Base-by-base conservation (phyloP, 768 basidiomycete genomes). In the Xerocomus potaroensis region DNA sequence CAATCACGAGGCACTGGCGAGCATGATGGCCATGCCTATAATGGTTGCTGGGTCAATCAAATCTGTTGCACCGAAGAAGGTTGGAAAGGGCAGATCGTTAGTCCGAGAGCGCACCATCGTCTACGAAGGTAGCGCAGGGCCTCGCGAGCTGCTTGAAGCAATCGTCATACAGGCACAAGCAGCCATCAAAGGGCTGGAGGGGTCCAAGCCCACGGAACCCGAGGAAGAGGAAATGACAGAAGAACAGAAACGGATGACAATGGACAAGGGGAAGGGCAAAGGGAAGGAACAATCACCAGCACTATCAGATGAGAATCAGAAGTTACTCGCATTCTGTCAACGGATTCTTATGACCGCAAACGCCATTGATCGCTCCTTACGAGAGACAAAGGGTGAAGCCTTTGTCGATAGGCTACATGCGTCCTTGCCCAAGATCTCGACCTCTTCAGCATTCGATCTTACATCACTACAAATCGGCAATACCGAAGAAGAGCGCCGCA, bases 21-120 rank as follows among this genome's bases (percentile, higher is more conserved):
- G 87, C 50, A 93, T 94, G 87, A 90, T 95, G 81, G 91, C 90
- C 2, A 95, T 94, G 91, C 91, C 92, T 6, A 91, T 90, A 61
- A 93, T 93, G 91, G 81, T 83, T n/a, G 78, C 81, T 16, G 72
- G 76, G 5, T 84, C 84, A 16, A 76, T 81, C 42, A 86, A 85
- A 61, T 70, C 75, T 6, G 69, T 81, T n/a, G 71, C 72, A 4
- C 70, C 79, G n/a, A 83, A 78, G 71, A 79, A 74, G 56, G 59
- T 69, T 18, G 58, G 68, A 4, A 72, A 67, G 42, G 65, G 69
- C 38, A 72, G 70, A 50, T 66, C 75, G 14, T 71, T 76, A 8
- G 78, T 84, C 48, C 80, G 91, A 24, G 91, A 93, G 62, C 82
- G 90, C 24, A 84, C 80, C 2, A 83, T 94, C 48, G 65, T 88